Evolutionary conservation across 2,329 filamentous ascomycete genomes (phyloP).

Genomic region (Lachnellula willkommii): DNA sequence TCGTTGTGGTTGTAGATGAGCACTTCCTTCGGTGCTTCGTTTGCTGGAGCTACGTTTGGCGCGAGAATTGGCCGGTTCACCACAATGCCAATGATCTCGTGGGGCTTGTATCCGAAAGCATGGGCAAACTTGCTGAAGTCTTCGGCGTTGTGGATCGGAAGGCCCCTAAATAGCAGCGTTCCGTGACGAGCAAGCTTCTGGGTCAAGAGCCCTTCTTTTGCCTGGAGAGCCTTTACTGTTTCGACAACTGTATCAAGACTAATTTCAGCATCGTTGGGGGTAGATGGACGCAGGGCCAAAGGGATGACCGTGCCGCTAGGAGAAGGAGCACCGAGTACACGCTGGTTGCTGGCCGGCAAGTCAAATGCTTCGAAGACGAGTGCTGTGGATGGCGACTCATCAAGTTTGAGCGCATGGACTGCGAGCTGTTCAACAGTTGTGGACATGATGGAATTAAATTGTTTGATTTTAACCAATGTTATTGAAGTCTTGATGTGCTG

Average conservation of each 20-base stretch:
- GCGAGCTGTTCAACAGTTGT: neutral
- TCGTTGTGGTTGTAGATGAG: constrained; percentile 48
- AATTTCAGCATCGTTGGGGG: neutral
- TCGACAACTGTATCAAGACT: neutral
- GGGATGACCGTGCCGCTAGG: neutral
- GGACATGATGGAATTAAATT: neutral
- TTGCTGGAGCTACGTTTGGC: constrained; percentile 42
- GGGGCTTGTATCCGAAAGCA: constrained; percentile 42
- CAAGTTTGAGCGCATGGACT: neutral
- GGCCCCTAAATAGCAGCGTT: constrained; percentile 41
- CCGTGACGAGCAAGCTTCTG: constrained; percentile 41
- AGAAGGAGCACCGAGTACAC: neutral
- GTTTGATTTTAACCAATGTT: no score
- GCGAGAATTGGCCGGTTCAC: constrained; percentile 41
- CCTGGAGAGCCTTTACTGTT: constrained; percentile 36
- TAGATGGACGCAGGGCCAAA: neutral
- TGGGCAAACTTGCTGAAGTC: constrained; percentile 46
- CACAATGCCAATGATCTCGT: constrained; percentile 48
- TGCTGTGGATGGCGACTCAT: neutral
- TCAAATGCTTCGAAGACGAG: neutral
- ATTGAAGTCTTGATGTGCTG: no score
- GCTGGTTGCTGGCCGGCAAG: neutral
- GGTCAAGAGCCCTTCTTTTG: constrained; percentile 33
- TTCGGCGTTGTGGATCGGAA: constrained; percentile 40
- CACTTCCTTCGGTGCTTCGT: constrained; percentile 43